Percentiles rank a stretch among this genome's conserved stretches.
Conservation (phyloP, 768 basidiomycete genomes). For the Kwoniella newhampshirensis region DNA sequence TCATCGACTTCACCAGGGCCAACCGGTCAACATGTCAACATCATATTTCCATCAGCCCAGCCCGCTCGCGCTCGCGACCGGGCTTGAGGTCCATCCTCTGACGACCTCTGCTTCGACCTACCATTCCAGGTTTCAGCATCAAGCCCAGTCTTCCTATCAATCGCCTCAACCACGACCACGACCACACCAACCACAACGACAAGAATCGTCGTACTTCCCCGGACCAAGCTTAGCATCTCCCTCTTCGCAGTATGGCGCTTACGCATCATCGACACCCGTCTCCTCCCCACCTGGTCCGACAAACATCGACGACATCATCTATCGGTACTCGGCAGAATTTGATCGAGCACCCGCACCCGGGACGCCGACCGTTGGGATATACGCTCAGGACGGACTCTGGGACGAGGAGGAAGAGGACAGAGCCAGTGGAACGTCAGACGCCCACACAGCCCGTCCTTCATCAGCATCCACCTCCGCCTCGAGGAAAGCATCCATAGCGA, state of each 20-base stretch:
- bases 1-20: no score
- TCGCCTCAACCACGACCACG: conserved; percentile 10
- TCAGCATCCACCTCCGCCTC: neutral
- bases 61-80: no score
- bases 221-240: no score
- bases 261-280: neutral
- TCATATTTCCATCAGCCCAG: no score
- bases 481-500: conserved; percentile 12
- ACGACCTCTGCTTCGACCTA: neutral
- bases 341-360: conserved; percentile 20
- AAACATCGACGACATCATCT: conserved; percentile 36
- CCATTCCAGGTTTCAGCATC: conserved; percentile 20
- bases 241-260: neutral
- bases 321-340: conserved; percentile 35
- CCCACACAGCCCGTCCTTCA: neutral
- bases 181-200: neutral
- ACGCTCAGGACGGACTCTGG: conserved; percentile 46
- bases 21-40: no score
- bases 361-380: conserved; percentile 39
- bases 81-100: no score
- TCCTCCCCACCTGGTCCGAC: neutral
- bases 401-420: conserved; percentile 37
- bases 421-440: neutral
- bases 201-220: no score
- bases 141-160: conserved; percentile 11